Base-by-base conservation (phyloP, 75 land plant species). In the Selaginella moellendorffii region DNA sequence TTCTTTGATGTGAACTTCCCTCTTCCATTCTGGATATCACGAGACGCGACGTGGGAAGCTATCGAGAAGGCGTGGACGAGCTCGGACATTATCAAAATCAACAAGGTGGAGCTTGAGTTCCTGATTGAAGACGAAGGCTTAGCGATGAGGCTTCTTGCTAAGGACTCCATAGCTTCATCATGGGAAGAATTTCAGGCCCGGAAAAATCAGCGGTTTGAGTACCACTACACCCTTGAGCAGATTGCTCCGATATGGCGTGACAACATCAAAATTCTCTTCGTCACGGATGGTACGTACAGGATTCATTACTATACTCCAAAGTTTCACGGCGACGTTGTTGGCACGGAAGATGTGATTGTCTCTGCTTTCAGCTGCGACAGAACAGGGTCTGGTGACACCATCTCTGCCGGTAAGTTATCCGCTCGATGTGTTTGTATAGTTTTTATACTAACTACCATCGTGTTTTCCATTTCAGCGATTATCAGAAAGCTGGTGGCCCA, bases 371-470 rank as follows among this genome's bases (percentile, higher is more conserved):
- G 82, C 20, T 89, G 96, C 73, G 99, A 95, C 61, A 73, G 99
- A 68, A 85, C 99, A 27, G 99, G 99, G 53, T 89, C 99, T 0
- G 96, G 95, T 20, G 99, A 95, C 77, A 87, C 96, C 29, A 46
- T 95, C 56, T 81, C 85, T 60, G 99, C 96, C 61, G 79, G 81
- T 79, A 36, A 36, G 46, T 36, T 36, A 36, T 36, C 46, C 5
- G 46, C 5, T 36, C 10, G 46, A 36, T 36, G 14, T 5, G 46
- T 14, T 36, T 5, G 14, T 5, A 5, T 36, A 5, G 5, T 5
- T 14, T 36, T 36, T 36, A 36, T 36, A 36, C 46, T 36, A 30
- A 29, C 10, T 12, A 29, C 30, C n/a, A 14, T 18, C 1, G 22
- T 31, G 24, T 63, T n/a, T 68, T 53, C 31, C 28, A 23, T 28